A percentile compares a stretch with the other conserved stretches of the same genome.
Evolutionary conservation across 306 rosid species (phyloP).

Genomic region (Crataegus laevigata): DNA sequence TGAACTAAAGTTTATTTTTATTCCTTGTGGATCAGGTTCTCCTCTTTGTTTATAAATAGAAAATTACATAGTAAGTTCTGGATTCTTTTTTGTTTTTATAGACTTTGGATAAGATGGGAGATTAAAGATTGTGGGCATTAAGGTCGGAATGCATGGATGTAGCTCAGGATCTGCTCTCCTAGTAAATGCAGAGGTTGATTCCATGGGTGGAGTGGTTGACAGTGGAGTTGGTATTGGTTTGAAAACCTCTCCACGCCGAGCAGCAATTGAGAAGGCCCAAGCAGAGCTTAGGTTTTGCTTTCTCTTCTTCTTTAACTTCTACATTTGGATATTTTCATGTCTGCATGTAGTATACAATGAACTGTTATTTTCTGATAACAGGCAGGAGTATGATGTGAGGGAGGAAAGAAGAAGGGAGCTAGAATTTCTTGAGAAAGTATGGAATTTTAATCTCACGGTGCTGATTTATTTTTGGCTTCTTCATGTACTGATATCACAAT

Average conservation of each 20-base stretch:
- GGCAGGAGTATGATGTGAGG: slow-evolving; percentile 84
- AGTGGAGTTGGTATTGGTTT: slow-evolving; percentile 90
- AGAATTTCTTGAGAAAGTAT: slow-evolving; percentile 95
- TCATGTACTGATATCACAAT: slow-evolving; percentile 14
- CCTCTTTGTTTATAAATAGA: background rate
- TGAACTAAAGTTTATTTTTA: background rate
- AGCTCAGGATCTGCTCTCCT: slow-evolving; percentile 65
- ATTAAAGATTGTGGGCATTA: slow-evolving; percentile 31
- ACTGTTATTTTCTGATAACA: slow-evolving; percentile 44
- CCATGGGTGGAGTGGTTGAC: slow-evolving; percentile 99
- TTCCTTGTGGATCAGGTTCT: background rate
- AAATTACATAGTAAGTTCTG: background rate
- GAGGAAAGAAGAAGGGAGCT: slow-evolving; percentile 94
- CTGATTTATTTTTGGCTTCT: background rate
- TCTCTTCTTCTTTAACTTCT: slow-evolving; percentile 11
- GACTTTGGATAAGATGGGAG: slow-evolving; percentile 49
- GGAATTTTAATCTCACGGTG: slow-evolving; percentile 25
- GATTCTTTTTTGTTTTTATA: slow-evolving; percentile 4
- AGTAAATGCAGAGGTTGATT: slow-evolving; percentile 99
- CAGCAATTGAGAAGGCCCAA: slow-evolving; percentile 92
- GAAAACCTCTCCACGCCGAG: slow-evolving; percentile 90
- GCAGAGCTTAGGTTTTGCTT: slow-evolving; percentile 77
- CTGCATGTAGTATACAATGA: slow-evolving; percentile 7
- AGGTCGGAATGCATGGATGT: slow-evolving; percentile 89
- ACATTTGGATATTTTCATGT: slow-evolving; percentile 5